Evolutionary conservation across 2,329 filamentous ascomycete genomes (phyloP).

Genomic region (Xylariaceae sp.): DNA sequence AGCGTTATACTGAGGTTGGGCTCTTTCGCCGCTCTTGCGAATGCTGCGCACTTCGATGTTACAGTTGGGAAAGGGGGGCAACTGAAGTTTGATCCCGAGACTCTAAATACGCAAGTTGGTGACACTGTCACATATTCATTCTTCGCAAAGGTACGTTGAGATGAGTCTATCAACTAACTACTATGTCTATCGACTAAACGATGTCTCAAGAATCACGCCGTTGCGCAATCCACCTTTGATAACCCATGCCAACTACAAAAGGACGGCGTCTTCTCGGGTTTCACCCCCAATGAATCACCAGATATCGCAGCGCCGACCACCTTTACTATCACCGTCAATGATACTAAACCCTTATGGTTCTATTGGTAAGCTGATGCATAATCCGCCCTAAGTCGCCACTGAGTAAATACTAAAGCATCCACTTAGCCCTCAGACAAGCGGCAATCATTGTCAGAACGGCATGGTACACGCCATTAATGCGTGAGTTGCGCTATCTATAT

Average conservation of each 20-base stretch:
- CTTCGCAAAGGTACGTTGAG: slow-evolving; percentile 39
- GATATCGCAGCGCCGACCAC: slow-evolving; percentile 39
- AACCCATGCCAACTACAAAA: slow-evolving; percentile 43
- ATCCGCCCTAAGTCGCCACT: not conserved
- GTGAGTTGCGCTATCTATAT: slow-evolving; percentile 32
- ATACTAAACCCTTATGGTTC: slow-evolving; percentile 52
- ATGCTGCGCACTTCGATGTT: slow-evolving; percentile 39
- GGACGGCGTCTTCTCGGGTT: slow-evolving; percentile 47
- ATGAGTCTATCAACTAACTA: not conserved
- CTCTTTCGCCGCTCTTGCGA: slow-evolving; percentile 29
- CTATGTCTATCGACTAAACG: not conserved
- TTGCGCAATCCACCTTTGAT: slow-evolving; percentile 44
- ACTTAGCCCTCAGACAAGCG: slow-evolving; percentile 41
- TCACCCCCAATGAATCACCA: slow-evolving; percentile 38
- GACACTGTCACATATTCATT: slow-evolving; percentile 47
- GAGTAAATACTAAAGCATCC: slow-evolving; percentile 6
- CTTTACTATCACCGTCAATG: slow-evolving; percentile 49
- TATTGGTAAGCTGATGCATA: slow-evolving; percentile 40
- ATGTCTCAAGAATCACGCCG: slow-evolving; percentile 43
- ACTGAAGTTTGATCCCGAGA: slow-evolving; percentile 43
- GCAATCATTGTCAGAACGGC: slow-evolving; percentile 49
- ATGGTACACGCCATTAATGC: slow-evolving; percentile 46
- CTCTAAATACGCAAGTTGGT: slow-evolving; percentile 38
- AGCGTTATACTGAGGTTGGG: slow-evolving; percentile 32
- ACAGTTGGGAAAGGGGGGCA: slow-evolving; percentile 42